phyloP scores from a whole-genome alignment of 1,139 yeast genomes.

The Diutina neorugosa region DNA sequence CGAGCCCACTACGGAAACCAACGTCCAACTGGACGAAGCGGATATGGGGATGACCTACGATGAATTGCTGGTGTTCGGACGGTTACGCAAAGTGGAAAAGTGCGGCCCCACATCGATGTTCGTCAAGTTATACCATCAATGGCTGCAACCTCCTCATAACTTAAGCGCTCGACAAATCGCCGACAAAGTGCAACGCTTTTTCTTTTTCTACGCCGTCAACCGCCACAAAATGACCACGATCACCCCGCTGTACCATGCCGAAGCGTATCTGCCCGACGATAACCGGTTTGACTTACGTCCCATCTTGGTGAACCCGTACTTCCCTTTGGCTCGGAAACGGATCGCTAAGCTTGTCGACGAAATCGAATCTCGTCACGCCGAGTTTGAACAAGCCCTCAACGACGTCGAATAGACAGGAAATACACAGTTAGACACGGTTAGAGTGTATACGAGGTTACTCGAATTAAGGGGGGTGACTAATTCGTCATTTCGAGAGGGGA shows the following conservation, averaged over 20 bases:
- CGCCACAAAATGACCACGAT: slow-evolving; percentile 94
- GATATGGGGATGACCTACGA: slow-evolving; percentile 99
- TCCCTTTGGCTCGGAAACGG: slow-evolving; percentile 81
- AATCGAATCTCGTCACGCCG: slow-evolving; percentile 28
- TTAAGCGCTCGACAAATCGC: slow-evolving; percentile 79
- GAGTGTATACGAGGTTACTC: too few relatives aligned
- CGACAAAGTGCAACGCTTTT: slow-evolving; percentile 82
- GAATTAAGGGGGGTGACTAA: too few relatives aligned
- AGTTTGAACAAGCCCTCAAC: slow-evolving; percentile 11
- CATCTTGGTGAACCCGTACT: slow-evolving; percentile 81
- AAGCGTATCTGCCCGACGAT: slow-evolving; percentile 95
- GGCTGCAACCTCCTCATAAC: slow-evolving; percentile 63
- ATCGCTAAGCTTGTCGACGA: slow-evolving; percentile 63
- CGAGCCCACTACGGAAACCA: slow-evolving; percentile 85
- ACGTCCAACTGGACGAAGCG: slow-evolving; percentile 90
- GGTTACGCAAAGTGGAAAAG: slow-evolving; percentile 79
- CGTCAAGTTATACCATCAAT: slow-evolving; percentile 74
- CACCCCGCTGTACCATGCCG: slow-evolving; percentile 97
- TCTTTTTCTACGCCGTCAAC: slow-evolving; percentile 86
- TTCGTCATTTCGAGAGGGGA: too few relatives aligned
- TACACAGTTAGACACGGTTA: too few relatives aligned
- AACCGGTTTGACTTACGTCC: slow-evolving; percentile 93
- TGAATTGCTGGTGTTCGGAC: slow-evolving; percentile 86
- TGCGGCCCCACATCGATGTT: slow-evolving; percentile 97
- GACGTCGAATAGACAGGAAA: slow-evolving; percentile 20